Conservation (phyloP, 331 rosid species). For the Dryas integrifolia region DNA sequence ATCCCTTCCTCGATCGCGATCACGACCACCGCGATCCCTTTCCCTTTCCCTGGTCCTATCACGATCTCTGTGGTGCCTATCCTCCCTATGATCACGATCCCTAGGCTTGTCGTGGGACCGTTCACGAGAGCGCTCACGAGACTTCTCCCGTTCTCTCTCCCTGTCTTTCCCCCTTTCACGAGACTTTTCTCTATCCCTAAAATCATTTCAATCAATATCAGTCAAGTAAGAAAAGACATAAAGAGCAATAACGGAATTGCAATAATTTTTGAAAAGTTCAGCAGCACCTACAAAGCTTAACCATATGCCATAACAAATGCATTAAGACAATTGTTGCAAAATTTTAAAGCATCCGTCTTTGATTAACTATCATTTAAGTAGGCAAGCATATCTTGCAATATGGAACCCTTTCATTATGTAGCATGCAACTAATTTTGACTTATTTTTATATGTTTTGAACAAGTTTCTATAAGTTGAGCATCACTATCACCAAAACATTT, state of each 20-base stretch:
- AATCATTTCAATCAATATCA: slow-evolving; percentile 32
- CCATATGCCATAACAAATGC: background rate
- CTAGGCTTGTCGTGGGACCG: slow-evolving; percentile 63
- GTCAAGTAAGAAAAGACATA: slow-evolving; percentile 1
- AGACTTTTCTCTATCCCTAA: slow-evolving; percentile 80
- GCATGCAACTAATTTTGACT: background rate
- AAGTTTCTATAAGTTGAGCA: background rate
- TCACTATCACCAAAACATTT: background rate
- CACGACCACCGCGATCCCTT: slow-evolving; percentile 62
- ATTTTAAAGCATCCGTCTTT: background rate
- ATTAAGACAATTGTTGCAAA: background rate
- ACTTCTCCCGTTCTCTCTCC: slow-evolving; percentile 65
- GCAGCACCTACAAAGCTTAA: background rate
- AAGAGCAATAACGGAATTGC: background rate
- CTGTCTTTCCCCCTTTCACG: slow-evolving; percentile 71
- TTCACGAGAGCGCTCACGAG: slow-evolving; percentile 61
- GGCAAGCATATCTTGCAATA: background rate
- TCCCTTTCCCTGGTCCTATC: slow-evolving; percentile 63
- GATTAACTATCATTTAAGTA: background rate
- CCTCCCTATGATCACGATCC: slow-evolving; percentile 82
- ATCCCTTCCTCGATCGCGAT: slow-evolving; percentile 59
- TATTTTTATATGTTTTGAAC: background rate
- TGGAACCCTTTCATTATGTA: background rate
- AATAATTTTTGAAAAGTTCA: background rate
- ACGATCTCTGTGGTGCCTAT: slow-evolving; percentile 79